A percentile compares a stretch with the other conserved stretches of the same genome.
Evolutionary conservation across 1,284 basidiomycete species (phyloP).

Genomic region (Pisolithus thermaeus): DNA sequence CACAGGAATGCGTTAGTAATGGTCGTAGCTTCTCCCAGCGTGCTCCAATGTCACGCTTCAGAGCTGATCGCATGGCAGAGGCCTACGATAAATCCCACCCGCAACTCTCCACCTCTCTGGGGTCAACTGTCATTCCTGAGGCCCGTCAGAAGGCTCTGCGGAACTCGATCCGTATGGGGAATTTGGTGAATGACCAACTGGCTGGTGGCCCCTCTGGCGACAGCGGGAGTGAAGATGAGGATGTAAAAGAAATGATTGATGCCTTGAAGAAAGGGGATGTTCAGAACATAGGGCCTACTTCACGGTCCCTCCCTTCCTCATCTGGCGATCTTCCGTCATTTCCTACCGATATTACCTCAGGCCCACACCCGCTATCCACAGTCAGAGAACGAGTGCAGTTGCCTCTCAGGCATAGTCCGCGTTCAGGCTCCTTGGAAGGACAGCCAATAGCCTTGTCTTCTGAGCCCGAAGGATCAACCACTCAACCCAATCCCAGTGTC

Average conservation of each 20-base stretch:
- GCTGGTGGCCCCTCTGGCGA: slow-evolving; percentile 50
- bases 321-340: too few species aligned
- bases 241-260: slow-evolving; percentile 48
- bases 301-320: slow-evolving; percentile 1
- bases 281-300: slow-evolving; percentile 48
- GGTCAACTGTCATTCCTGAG: slow-evolving; percentile 44
- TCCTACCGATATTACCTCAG: too few species aligned
- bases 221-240: slow-evolving; percentile 53
- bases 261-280: slow-evolving; percentile 52
- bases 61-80: slow-evolving; percentile 44
- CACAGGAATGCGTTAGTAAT: slow-evolving; percentile 25
- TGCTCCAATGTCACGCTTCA: slow-evolving; percentile 56
- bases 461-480: slow-evolving; percentile 29
- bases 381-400: too few species aligned
- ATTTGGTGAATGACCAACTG: slow-evolving; percentile 50
- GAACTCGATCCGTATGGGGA: slow-evolving; percentile 55
- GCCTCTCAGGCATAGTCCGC: slow-evolving; percentile 26
- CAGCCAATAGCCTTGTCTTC: slow-evolving; percentile 40
- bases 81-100: slow-evolving; percentile 36
- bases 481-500: not conserved
- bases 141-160: slow-evolving; percentile 48
- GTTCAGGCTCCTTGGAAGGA: slow-evolving; percentile 29
- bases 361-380: too few species aligned
- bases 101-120: slow-evolving; percentile 36
- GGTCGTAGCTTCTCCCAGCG: slow-evolving; percentile 16